Base-by-base conservation (phyloP, 1,139 yeast genomes). In the Geotrichum aggregatum region DNA sequence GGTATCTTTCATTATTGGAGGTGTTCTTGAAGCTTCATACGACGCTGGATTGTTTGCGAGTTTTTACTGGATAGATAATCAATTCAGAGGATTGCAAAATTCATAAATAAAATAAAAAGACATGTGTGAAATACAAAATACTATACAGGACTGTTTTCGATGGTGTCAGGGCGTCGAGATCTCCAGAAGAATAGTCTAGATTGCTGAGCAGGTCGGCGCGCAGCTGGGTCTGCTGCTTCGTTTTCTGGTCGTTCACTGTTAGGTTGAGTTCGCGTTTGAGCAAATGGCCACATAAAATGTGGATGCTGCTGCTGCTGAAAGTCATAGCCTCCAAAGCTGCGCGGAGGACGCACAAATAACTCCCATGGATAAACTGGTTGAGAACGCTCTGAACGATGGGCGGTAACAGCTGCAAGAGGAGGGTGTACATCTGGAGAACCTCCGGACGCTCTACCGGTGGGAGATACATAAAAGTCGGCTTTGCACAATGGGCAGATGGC, bases 401-500 rank as follows among this genome's bases (percentile, higher is more conserved):
- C 18, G 3, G 13, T 11, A 7, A 14, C 28, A 5, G 39, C 39
- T 3, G 18, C 14, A n/a, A 8, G 39, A 10, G 38, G 46, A n/a
- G 16, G 26, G 26, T 7, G 11, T 11, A 18, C 2, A 3, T 21
- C 30, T 13, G 24, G 14, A 4, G 39, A 10, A n/a, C 13, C 26
- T 18, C 11, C 28, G 5, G 8, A 24, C 5, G n/a, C 39, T 8
- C 33, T 13, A 5, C 18, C 22, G 2, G n/a, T 11, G 21, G 28
- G 18, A 19, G 38, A 33, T 19, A 43, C 62, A 51, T 61, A 67
- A 54, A 64, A 67, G 51, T 67, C 71, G 16, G 61, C 72, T 63
- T 87, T 86, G 68, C 95, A 87, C 74, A 83, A 80, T 11, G 95
- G 95, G 64, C 95, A 87, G 61, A 87, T 83, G 0, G 91, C 94